Evolutionary conservation across 495 filamentous ascomycete genomes (phyloP), one percentile per base, ranked within the genome.

Genomic region (Penicillium samsonianum): DNA sequence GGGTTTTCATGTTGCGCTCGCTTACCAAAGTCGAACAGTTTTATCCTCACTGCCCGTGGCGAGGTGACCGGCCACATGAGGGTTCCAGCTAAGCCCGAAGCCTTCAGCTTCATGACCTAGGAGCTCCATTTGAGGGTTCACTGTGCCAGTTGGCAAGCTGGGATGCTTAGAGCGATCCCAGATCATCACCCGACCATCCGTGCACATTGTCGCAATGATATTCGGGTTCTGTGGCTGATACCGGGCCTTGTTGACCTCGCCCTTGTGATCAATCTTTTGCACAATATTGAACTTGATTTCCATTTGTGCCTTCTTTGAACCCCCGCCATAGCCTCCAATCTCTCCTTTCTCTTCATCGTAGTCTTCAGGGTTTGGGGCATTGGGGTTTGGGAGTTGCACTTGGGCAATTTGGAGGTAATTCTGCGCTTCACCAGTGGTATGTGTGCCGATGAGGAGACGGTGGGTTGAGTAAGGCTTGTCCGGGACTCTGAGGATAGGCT

Each of bases 211-310:
- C 17, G 94, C 95, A 62, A 99, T 96, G 51, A 99, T 84, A 63
- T 99, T 90, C 8, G 94, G 94, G 62, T 99, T 99, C 71, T 98
- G 93, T 14, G 94, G 95, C 73, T 95, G 91, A 71, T 98, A 97
- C 56, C 95, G 85, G 1, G 95, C 95, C 73, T 98, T 99, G 79
- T 99, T 99, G 65, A 99, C 91, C 69, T 99, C 95, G 31, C 90
- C 90, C 22, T 91, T 90, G 71, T 99, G 95, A 62, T 96, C 89
- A 67, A 99, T 98, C 73, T 90, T 94, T 73, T 99, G 95, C 31
- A 90, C 85, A 63, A 98, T 88, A 45, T 87, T 87, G 78, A 96
- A 93, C 57, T 89, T 91, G 67, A 88, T 83, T 55, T 82, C 79
- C 73, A 90, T 88, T 9, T 80, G 76, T 20, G 84, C 75, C 60